A percentile compares a stretch with the other conserved stretches of the same genome.
Conservation (phyloP, 1,139 yeast genomes). For the Kurtzmaniella quercitrusa region DNA sequence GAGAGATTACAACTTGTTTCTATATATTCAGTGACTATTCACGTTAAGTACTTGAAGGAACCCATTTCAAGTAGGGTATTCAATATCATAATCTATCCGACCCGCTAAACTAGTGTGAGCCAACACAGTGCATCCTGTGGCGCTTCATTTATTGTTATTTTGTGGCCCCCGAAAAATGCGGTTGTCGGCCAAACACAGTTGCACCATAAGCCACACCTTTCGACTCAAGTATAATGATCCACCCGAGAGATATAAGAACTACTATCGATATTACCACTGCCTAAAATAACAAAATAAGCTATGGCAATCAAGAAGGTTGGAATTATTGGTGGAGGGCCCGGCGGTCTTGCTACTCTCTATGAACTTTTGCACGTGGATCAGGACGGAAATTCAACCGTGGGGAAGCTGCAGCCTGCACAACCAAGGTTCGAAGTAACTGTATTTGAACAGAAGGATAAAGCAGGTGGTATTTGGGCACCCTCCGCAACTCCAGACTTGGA, state of each 20-base stretch:
- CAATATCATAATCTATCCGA: background rate
- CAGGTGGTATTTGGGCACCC: constrained; percentile 37
- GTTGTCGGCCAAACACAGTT: background rate
- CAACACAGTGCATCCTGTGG: background rate
- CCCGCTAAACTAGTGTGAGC: background rate
- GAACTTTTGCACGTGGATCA: constrained; percentile 30
- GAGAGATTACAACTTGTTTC: too few species aligned
- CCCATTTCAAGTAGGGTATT: background rate
- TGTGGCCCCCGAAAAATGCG: background rate
- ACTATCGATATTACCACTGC: too few species aligned
- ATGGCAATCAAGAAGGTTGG: constrained; percentile 22
- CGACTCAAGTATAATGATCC: background rate
- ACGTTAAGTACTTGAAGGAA: too few species aligned
- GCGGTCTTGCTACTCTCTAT: constrained; percentile 32
- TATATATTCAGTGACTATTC: too few species aligned
- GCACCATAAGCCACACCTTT: background rate
- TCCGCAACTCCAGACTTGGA: constrained; percentile 20
- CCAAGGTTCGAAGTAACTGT: constrained; percentile 25
- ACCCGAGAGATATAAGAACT: background rate
- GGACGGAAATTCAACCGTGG: constrained; percentile 28
- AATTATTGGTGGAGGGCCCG: constrained; percentile 37
- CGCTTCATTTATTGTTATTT: background rate
- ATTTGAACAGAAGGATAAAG: constrained; percentile 28
- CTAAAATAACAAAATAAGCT: background rate
- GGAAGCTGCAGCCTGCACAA: constrained; percentile 12